phyloP scores from a whole-genome alignment of 2,329 filamentous ascomycete species.

The Plectosphaerella sp. region DNA sequence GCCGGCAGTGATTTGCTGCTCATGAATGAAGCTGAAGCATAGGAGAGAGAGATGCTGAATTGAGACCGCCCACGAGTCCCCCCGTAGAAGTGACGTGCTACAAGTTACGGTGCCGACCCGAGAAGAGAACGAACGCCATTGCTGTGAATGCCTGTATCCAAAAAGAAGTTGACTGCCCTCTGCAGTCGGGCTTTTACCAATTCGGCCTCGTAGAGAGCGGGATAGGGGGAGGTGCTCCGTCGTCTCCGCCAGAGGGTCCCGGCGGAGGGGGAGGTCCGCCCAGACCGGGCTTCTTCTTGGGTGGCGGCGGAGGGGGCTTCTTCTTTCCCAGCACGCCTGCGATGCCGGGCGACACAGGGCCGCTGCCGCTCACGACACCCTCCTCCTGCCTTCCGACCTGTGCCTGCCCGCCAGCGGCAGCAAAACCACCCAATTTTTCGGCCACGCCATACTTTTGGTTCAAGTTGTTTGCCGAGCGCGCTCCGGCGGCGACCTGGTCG shows the following conservation, averaged over 20 bases:
- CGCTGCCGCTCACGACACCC: constrained; percentile 1
- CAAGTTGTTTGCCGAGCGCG: constrained; percentile 49
- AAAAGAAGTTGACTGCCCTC: not conserved
- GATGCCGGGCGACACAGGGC: constrained; percentile 1
- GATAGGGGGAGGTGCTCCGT: constrained; percentile 43
- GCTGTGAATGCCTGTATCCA: not conserved
- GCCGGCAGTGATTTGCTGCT: not conserved
- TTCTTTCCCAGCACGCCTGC: constrained; percentile 37
- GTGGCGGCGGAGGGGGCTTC: constrained; percentile 47
- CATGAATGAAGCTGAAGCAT: not conserved
- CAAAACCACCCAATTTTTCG: constrained; percentile 27
- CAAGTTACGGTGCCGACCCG: not conserved
- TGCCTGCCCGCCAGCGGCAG: constrained; percentile 10
- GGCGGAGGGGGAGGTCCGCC: constrained; percentile 10
- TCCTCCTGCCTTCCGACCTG: constrained; percentile 7
- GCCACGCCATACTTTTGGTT: constrained; percentile 58
- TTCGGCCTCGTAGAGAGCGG: constrained; percentile 46
- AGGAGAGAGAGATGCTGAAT: not conserved
- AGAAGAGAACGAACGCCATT: not conserved
- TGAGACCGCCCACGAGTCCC: too few species aligned
- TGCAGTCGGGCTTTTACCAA: constrained; percentile 24
- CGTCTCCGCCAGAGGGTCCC: constrained; percentile 9
- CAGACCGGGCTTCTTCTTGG: constrained; percentile 47
- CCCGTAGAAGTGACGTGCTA: too few species aligned
- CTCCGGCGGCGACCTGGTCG: constrained; percentile 60